Conservation (phyloP, 495 filamentous ascomycete species). For the Collariella sp. region DNA sequence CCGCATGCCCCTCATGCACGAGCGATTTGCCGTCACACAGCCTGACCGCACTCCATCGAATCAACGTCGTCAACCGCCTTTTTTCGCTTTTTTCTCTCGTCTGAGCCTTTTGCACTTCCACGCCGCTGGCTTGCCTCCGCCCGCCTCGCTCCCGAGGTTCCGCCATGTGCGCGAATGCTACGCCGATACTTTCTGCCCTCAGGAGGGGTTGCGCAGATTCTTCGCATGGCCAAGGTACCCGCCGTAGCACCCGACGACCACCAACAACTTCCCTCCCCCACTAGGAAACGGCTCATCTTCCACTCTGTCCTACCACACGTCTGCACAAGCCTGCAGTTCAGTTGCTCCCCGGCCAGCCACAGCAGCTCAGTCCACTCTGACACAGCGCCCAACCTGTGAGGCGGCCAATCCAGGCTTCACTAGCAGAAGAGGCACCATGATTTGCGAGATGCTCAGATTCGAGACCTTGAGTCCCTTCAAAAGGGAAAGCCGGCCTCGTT, state of each 20-base stretch:
- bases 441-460: conserved; percentile 21
- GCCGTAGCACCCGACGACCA: conserved; percentile 20
- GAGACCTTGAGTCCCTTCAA: not conserved
- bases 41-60: conserved; percentile 23
- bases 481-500: not conserved
- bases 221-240: conserved; percentile 15
- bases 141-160: conserved; percentile 6
- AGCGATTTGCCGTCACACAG: conserved; percentile 33
- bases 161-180: conserved; percentile 13
- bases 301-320: conserved; percentile 14
- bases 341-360: conserved; percentile 12
- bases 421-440: conserved; percentile 6
- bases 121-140: no score
- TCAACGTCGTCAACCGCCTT: conserved; percentile 23
- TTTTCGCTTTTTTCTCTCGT: conserved; percentile 10
- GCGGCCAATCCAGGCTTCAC: conserved; percentile 25
- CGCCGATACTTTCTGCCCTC: conserved; percentile 17
- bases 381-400: conserved; percentile 19
- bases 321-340: conserved; percentile 8
- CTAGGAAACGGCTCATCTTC: not conserved
- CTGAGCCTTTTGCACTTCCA: no score
- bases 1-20: conserved; percentile 32
- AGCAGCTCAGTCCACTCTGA: conserved; percentile 3
- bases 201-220: not conserved
- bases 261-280: conserved; percentile 13